Percentiles rank a stretch among this genome's conserved stretches.
phyloP scores from a whole-genome alignment of 139 green algal species.

The Parachlorella kessleri region DNA sequence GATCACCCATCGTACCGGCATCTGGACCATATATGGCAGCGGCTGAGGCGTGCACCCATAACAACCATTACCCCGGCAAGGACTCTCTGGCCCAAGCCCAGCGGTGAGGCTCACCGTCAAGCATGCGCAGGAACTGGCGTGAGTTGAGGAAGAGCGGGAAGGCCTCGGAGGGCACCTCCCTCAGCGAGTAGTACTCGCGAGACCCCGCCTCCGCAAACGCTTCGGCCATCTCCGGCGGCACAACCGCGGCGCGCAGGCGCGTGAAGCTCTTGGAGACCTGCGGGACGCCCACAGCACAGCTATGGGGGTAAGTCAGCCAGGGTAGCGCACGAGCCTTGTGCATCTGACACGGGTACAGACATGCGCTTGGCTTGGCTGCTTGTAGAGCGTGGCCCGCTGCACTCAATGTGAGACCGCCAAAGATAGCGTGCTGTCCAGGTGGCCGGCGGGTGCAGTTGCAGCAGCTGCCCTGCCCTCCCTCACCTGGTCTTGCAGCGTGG shows the following conservation, averaged over 20 bases:
- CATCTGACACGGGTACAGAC: too few species aligned
- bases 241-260: slow-evolving; percentile 58
- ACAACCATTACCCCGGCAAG: too few species aligned
- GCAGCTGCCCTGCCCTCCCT: too few species aligned
- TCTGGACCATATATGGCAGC: too few species aligned
- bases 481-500: slow-evolving; percentile 67
- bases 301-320: not conserved
- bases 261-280: slow-evolving; percentile 67
- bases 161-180: slow-evolving; percentile 55
- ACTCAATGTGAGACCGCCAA: too few species aligned
- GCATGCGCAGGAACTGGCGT: slow-evolving; percentile 58
- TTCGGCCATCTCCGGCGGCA: slow-evolving; percentile 31
- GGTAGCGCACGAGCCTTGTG: not conserved
- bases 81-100: too few species aligned
- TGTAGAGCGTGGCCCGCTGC: too few species aligned
- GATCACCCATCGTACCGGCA: too few species aligned
- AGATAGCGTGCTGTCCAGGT: too few species aligned
- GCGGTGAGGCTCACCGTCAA: slow-evolving; percentile 63
- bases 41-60: too few species aligned
- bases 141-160: slow-evolving; percentile 81
- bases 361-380: too few species aligned
- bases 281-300: not conserved
- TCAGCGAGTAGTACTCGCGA: slow-evolving; percentile 47
- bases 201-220: slow-evolving; percentile 20
- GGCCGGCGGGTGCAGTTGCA: too few species aligned